Percentiles rank a stretch among this genome's conserved stretches.
Conservation (phyloP, 2,329 filamentous ascomycete genomes). For the Clonostachys sp. region DNA sequence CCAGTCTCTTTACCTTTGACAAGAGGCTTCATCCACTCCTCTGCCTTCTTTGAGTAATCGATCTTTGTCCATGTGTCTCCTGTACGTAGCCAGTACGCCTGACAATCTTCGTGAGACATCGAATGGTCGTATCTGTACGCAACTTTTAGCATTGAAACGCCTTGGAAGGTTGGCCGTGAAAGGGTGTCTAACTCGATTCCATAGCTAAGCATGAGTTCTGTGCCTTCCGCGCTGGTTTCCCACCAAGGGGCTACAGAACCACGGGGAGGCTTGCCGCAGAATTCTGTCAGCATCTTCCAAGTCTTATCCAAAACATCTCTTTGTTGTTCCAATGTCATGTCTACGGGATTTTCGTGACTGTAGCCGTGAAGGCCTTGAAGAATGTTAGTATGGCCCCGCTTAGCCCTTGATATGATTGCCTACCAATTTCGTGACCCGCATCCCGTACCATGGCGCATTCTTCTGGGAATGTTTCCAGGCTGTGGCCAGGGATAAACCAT, state of each 20-base stretch:
- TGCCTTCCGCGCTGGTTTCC: slow-evolving; percentile 66
- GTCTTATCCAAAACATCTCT: slow-evolving; percentile 71
- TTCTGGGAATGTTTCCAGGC: slow-evolving; percentile 38
- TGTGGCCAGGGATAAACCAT: slow-evolving; percentile 48
- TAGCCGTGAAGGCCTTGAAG: slow-evolving; percentile 61
- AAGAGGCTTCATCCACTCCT: slow-evolving; percentile 42
- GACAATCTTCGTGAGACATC: slow-evolving; percentile 61
- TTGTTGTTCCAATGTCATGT: slow-evolving; percentile 73
- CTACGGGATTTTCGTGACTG: slow-evolving; percentile 67
- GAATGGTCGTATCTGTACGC: slow-evolving; percentile 43
- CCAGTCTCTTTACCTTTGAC: slow-evolving; percentile 55
- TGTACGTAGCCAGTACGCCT: slow-evolving; percentile 59
- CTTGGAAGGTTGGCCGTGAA: too few relatives aligned
- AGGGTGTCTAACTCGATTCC: slow-evolving; percentile 53
- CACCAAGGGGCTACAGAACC: slow-evolving; percentile 72
- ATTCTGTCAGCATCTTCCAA: slow-evolving; percentile 64
- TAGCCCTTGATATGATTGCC: slow-evolving; percentile 33
- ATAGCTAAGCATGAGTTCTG: slow-evolving; percentile 59
- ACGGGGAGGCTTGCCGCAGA: slow-evolving; percentile 66
- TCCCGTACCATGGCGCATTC: slow-evolving; percentile 31
- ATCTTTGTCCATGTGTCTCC: slow-evolving; percentile 66
- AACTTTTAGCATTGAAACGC: too few relatives aligned
- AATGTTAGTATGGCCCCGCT: slow-evolving; percentile 61
- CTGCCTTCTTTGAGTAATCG: slow-evolving; percentile 42
- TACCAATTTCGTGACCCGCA: slow-evolving; percentile 36